Evolutionary conservation across 192 early-diverging fungal species (phyloP).

Genomic region (Umbelopsis isabellina): DNA sequence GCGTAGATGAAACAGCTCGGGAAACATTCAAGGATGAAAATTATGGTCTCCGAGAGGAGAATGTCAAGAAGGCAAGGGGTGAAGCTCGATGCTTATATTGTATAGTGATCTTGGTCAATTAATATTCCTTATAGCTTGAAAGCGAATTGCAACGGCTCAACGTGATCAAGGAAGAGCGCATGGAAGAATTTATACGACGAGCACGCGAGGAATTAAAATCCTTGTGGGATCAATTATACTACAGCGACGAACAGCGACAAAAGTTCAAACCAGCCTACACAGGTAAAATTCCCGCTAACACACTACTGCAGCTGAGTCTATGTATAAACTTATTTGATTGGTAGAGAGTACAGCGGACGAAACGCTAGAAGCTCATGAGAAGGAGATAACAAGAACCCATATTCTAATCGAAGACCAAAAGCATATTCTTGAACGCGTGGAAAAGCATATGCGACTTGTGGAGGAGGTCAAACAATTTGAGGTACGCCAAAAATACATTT

Average conservation of each 20-base stretch:
- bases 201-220: slow-evolving; percentile 40
- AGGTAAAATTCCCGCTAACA: slow-evolving; percentile 5
- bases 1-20: not conserved
- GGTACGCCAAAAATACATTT: slow-evolving; percentile 11
- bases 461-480: slow-evolving; percentile 47
- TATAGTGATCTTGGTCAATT: not conserved
- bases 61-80: slow-evolving; percentile 9
- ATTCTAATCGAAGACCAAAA: slow-evolving; percentile 40
- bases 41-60: slow-evolving; percentile 12
- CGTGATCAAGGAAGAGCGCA: slow-evolving; percentile 41
- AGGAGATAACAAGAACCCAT: slow-evolving; percentile 42
- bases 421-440: slow-evolving; percentile 45
- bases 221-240: slow-evolving; percentile 50
- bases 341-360: slow-evolving; percentile 37
- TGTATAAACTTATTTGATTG: not conserved
- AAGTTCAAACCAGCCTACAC: slow-evolving; percentile 26
- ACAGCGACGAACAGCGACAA: slow-evolving; percentile 20
- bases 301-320: not conserved
- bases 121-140: slow-evolving; percentile 40
- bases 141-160: slow-evolving; percentile 41
- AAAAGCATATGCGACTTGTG: slow-evolving; percentile 39
- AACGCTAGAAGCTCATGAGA: slow-evolving; percentile 43
- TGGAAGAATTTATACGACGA: slow-evolving; percentile 45
- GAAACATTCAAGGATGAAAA: slow-evolving; percentile 16
- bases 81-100: too few relatives aligned